These are phyloP conservation scores for Plantago rigida DNA, from an alignment of 305 asterid species.

Conservation along the genomic window DNA sequence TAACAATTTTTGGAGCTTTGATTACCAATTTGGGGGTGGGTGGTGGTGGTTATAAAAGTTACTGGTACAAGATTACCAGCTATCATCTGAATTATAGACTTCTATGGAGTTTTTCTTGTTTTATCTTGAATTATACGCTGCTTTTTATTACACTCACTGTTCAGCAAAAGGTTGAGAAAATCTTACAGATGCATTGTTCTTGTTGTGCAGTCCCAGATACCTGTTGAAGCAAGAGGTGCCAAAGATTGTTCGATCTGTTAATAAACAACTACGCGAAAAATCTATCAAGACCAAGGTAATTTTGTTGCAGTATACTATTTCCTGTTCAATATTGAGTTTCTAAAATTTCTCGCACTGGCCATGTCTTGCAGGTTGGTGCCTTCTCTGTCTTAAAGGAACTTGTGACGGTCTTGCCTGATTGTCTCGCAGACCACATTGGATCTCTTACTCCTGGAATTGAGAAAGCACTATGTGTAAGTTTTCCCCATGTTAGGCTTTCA, in stretches of 20 bases:
- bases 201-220: constrained; percentile 68
- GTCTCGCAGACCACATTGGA: constrained; percentile 97
- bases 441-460: constrained; percentile 89
- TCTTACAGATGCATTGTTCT: constrained; percentile 12
- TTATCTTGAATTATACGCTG: constrained; percentile 13
- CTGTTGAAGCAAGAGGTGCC: constrained; percentile 94
- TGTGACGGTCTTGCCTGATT: constrained; percentile 92
- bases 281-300: constrained; percentile 90
- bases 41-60: no score
- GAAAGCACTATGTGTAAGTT: constrained; percentile 84
- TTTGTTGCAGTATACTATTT: neutral
- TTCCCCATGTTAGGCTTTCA: constrained; percentile 9
- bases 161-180: no score
- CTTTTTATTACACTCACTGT: neutral
- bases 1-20: constrained; percentile 15
- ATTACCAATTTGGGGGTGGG: neutral
- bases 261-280: constrained; percentile 87
- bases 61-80: no score
- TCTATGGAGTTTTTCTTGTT: neutral
- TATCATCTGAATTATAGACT: no score
- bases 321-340: constrained; percentile 19
- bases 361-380: constrained; percentile 75
- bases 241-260: constrained; percentile 81
- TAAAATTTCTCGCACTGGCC: constrained; percentile 4
- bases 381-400: constrained; percentile 90